Percentiles rank a stretch among this genome's conserved stretches.
Evolutionary conservation across 179 eudicot species (phyloP).

Genomic region (Heliamphora pulchella): DNA sequence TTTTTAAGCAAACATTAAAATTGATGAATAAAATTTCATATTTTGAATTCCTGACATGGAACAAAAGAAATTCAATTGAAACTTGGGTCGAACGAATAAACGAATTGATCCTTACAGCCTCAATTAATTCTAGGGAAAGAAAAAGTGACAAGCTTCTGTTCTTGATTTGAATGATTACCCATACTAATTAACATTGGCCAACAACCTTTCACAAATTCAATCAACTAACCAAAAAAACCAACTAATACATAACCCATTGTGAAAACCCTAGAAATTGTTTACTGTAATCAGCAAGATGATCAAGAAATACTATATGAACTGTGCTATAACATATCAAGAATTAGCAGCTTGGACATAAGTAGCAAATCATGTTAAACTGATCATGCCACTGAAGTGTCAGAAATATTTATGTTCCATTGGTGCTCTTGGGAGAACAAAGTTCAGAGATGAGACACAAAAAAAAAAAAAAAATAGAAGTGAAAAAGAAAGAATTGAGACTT

Average conservation of each 20-base stretch:
- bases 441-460: neutral
- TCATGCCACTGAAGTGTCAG: neutral
- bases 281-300: neutral
- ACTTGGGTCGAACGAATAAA: too few species aligned
- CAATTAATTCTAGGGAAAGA: too few species aligned
- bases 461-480: neutral
- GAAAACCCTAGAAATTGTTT: neutral
- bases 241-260: neutral
- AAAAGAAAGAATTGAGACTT: conserved; percentile 1
- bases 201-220: neutral
- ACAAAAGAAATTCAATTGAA: too few species aligned
- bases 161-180: too few species aligned
- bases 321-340: neutral
- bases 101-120: too few species aligned
- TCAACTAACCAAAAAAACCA: neutral
- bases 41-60: too few species aligned
- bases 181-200: neutral
- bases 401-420: neutral
- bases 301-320: too few species aligned
- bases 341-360: neutral
- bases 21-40: too few species aligned
- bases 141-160: too few species aligned
- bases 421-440: neutral
- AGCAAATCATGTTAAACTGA: neutral
- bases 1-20: too few species aligned